Conservation (phyloP, 2,329 filamentous ascomycete genomes). For the Colletotrichum kahawae region DNA sequence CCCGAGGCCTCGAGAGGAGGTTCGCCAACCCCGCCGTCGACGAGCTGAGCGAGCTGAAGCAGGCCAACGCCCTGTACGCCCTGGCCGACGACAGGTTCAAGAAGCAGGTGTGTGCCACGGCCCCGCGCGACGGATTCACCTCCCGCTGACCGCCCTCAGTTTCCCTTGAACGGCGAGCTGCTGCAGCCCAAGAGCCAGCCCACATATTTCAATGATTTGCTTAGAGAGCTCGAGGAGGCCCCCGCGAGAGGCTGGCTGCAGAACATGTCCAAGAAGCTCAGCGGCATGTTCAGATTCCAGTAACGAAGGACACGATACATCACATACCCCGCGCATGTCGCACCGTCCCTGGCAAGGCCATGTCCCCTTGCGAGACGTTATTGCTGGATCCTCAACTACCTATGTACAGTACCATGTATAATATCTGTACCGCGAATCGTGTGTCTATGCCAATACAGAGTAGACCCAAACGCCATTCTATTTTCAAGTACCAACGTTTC, state of each 20-base stretch:
- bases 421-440: slow-evolving; percentile 19
- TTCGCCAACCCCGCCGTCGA: slow-evolving; percentile 29
- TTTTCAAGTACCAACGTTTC: background rate
- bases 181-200: slow-evolving; percentile 67
- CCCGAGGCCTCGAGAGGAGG: slow-evolving; percentile 45
- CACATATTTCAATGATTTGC: slow-evolving; percentile 65
- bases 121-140: background rate
- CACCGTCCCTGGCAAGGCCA: background rate
- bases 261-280: slow-evolving; percentile 57
- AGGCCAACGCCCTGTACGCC: slow-evolving; percentile 64
- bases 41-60: slow-evolving; percentile 57
- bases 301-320: slow-evolving; percentile 32
- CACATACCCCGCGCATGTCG: background rate
- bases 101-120: slow-evolving; percentile 48
- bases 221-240: slow-evolving; percentile 67
- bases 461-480: slow-evolving; percentile 4
- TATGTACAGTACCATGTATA: slow-evolving; percentile 23
- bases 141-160: background rate
- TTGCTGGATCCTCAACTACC: background rate
- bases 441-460: slow-evolving; percentile 19
- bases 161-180: slow-evolving; percentile 51
- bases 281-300: slow-evolving; percentile 64
- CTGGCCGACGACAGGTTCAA: slow-evolving; percentile 65
- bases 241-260: slow-evolving; percentile 61
- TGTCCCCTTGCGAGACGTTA: background rate